Percentiles rank a stretch among this genome's conserved stretches.
phyloP scores from a whole-genome alignment of 345 rosid genomes.

The Stellera chamaejasme region DNA sequence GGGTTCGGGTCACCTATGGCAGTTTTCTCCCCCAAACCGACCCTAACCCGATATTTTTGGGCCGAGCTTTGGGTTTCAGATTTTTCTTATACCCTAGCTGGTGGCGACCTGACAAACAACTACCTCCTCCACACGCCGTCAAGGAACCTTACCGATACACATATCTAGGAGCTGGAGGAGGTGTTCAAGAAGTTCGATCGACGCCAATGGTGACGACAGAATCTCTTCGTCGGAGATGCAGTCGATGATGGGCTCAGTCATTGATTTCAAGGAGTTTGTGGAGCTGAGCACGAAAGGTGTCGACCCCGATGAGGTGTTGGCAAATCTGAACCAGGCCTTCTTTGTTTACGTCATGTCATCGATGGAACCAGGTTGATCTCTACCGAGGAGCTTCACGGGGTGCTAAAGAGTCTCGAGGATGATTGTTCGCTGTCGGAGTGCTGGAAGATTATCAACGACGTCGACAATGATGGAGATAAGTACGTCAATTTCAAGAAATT shows the following conservation, averaged over 20 bases:
- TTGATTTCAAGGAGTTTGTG: slow-evolving; percentile 58
- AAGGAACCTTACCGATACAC: slow-evolving; percentile 19
- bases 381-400: slow-evolving; percentile 73
- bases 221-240: slow-evolving; percentile 77
- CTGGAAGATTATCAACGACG: slow-evolving; percentile 75
- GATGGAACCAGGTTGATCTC: slow-evolving; percentile 79
- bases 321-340: slow-evolving; percentile 71
- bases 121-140: slow-evolving; percentile 18
- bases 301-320: slow-evolving; percentile 50
- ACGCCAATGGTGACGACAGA: slow-evolving; percentile 83
- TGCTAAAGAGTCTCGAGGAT: slow-evolving; percentile 64
- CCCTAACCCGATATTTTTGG: too few relatives aligned
- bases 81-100: too few relatives aligned
- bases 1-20: too few relatives aligned
- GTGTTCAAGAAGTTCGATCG: slow-evolving; percentile 83
- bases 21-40: too few relatives aligned
- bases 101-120: neutral
- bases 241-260: slow-evolving; percentile 53
- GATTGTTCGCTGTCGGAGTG: slow-evolving; percentile 63
- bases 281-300: slow-evolving; percentile 67
- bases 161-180: slow-evolving; percentile 43
- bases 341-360: slow-evolving; percentile 69
- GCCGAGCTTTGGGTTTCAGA: too few relatives aligned
- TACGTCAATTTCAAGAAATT: slow-evolving; percentile 82
- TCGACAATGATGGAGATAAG: slow-evolving; percentile 80